These are phyloP conservation scores for Pichia sp. DNA, from an alignment of 1,139 yeast genomes.

Conservation along the genomic window DNA sequence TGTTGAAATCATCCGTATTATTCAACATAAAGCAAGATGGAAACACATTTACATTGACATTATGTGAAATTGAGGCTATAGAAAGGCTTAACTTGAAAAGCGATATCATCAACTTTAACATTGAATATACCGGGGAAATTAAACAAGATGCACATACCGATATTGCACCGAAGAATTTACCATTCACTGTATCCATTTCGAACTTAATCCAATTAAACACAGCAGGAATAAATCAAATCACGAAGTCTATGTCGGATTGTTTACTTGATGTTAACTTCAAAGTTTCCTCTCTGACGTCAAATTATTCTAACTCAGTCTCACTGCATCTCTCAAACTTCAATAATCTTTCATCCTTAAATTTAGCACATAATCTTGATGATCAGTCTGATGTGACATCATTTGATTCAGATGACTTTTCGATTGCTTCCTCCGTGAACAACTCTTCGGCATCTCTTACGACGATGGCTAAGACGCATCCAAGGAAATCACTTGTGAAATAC, in stretches of 20 bases:
- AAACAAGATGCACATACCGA: background rate
- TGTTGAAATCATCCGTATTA: conserved; percentile 2
- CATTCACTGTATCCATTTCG: conserved; percentile 1
- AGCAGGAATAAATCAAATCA: conserved; percentile 2
- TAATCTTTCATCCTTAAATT: background rate
- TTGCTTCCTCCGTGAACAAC: background rate
- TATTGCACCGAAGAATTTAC: background rate
- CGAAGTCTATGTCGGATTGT: conserved; percentile 1
- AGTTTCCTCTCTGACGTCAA: background rate
- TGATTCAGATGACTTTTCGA: background rate
- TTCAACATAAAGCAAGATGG: background rate
- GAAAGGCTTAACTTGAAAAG: conserved; percentile 5
- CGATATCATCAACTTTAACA: conserved; percentile 4
- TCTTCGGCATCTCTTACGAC: conserved; percentile 2
- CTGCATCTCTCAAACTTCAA: background rate
- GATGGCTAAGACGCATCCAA: background rate
- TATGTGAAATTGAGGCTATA: conserved; percentile 4
- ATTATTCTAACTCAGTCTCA: background rate
- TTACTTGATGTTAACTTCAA: conserved; percentile 1
- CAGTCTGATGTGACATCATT: conserved; percentile 4
- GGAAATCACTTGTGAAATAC: background rate
- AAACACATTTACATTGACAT: background rate
- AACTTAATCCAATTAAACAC: conserved; percentile 5
- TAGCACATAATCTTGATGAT: background rate
- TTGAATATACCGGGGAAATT: background rate